Conservation (phyloP, 2,329 filamentous ascomycete species). For the Alternaria sp. region DNA sequence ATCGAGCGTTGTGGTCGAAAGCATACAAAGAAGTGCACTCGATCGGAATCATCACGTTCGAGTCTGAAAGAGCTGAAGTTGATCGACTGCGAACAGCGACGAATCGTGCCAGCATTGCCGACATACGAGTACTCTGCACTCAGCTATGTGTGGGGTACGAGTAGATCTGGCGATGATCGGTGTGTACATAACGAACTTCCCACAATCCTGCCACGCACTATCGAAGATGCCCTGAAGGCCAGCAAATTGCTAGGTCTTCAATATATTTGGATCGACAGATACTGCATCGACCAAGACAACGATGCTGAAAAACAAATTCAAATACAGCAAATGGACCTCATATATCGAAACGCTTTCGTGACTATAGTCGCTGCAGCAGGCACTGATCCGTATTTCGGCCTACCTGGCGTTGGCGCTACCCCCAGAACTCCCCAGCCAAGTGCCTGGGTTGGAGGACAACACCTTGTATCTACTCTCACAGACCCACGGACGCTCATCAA, state of each 20-base stretch:
- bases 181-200: background rate
- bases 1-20: background rate
- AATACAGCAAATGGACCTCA: background rate
- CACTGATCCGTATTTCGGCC: background rate
- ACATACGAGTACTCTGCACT: background rate
- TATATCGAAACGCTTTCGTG: background rate
- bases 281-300: background rate
- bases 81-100: background rate
- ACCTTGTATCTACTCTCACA: background rate
- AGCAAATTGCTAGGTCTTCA: background rate
- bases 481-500: background rate
- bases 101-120: background rate
- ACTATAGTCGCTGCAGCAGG: background rate
- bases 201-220: background rate
- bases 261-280: background rate
- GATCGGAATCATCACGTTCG: background rate
- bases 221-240: background rate
- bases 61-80: background rate
- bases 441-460: background rate
- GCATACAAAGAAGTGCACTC: background rate
- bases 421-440: background rate
- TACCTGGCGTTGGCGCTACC: background rate
- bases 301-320: background rate
- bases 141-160: background rate
- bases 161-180: background rate